phyloP scores from a whole-genome alignment of 352 stramenopile species.

The Thalassiosira delicatula region DNA sequence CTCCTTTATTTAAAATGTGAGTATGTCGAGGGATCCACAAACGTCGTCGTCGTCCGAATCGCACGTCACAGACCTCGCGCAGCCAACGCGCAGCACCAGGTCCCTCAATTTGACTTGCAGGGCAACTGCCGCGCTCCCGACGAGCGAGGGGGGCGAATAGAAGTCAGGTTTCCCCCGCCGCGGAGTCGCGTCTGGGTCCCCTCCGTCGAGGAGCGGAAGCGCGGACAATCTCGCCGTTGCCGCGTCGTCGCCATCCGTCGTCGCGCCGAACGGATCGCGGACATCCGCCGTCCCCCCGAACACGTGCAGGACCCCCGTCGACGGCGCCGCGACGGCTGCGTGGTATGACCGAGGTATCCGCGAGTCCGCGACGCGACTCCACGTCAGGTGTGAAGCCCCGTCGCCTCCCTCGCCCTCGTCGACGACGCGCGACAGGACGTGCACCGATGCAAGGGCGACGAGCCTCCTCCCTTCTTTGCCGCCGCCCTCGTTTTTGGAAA shows the following conservation, averaged over 20 bases:
- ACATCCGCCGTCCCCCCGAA: conserved; percentile 52
- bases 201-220: conserved; percentile 17
- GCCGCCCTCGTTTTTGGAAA: neutral
- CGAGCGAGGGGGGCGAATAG: conserved; percentile 12
- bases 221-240: conserved; percentile 9
- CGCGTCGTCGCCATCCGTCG: neutral
- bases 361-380: conserved; percentile 54
- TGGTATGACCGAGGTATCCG: conserved; percentile 60
- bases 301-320: conserved; percentile 44
- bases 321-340: conserved; percentile 17
- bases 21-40: conserved; percentile 22
- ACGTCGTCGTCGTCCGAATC: neutral
- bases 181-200: neutral
- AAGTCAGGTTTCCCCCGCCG: conserved; percentile 1
- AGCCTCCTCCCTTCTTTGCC: too few species aligned
- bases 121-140: conserved; percentile 27
- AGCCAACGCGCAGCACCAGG: conserved; percentile 53
- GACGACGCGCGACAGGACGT: conserved; percentile 63
- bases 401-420: conserved; percentile 27
- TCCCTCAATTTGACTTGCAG: conserved; percentile 11
- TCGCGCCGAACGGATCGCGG: conserved; percentile 50
- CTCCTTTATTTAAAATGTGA: neutral
- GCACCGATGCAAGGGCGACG: conserved; percentile 58
- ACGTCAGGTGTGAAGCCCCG: conserved; percentile 45
- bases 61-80: conserved; percentile 34